Evolutionary conservation across 345 rosid genomes (phyloP).

Genomic region (Salix brachista): DNA sequence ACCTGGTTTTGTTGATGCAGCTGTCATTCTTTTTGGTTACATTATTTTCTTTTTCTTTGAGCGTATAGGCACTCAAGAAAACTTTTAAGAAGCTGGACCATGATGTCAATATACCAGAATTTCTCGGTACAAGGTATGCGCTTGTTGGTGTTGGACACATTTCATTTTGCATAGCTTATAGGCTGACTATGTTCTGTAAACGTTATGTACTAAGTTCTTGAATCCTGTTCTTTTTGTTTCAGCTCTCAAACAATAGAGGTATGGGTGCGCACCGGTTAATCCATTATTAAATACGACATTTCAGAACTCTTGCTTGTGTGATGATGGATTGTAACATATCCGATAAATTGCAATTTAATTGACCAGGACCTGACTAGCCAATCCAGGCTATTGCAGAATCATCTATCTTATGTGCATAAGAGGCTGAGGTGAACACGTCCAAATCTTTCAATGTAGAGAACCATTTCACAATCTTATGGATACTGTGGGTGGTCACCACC

Average conservation of each 20-base stretch:
- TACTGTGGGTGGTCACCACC: not conserved
- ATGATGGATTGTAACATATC: constrained; percentile 13
- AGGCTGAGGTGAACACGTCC: constrained; percentile 48
- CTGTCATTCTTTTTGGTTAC: not conserved
- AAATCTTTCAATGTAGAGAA: constrained; percentile 5
- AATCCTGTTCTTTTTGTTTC: constrained; percentile 14
- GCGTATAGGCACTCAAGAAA: constrained; percentile 29
- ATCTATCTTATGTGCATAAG: constrained; percentile 45
- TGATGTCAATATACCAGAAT: constrained; percentile 31
- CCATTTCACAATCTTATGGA: not conserved
- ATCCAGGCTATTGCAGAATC: constrained; percentile 40
- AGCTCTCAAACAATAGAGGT: constrained; percentile 32
- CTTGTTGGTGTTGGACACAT: not conserved
- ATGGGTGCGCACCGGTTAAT: not conserved
- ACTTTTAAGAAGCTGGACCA: constrained; percentile 34
- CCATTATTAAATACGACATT: not conserved
- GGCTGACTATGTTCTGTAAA: too few relatives aligned
- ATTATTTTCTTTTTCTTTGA: constrained; percentile 6
- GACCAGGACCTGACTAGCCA: constrained; percentile 46
- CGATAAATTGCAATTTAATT: constrained; percentile 10
- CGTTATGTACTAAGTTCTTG: not conserved
- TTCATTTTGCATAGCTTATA: not conserved
- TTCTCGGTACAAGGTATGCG: constrained; percentile 21
- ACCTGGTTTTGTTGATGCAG: not conserved
- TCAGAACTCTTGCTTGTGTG: constrained; percentile 3